Evolutionary conservation across 768 basidiomycete species (phyloP).

Genomic region (Rhodotorula toruloides): DNA sequence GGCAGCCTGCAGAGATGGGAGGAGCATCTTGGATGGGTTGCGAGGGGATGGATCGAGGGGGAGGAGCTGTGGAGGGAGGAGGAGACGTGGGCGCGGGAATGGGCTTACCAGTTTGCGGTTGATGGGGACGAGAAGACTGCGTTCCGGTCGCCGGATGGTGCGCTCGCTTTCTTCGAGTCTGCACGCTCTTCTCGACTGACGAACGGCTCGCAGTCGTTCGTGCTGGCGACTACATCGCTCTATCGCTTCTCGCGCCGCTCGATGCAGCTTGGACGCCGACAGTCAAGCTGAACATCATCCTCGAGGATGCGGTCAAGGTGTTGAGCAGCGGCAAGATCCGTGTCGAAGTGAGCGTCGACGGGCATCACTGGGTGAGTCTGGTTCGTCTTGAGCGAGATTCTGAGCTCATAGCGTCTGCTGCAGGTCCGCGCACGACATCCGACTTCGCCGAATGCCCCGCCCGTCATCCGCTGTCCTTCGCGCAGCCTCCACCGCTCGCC

Average conservation of each 20-base stretch:
- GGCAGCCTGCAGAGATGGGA: conserved; percentile 20
- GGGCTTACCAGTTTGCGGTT: conserved; percentile 28
- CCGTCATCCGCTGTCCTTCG: background rate
- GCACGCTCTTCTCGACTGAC: background rate
- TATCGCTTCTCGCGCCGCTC: conserved; percentile 26
- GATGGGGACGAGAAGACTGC: conserved; percentile 34
- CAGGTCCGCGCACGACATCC: background rate
- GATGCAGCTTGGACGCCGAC: conserved; percentile 11
- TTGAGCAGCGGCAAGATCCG: background rate
- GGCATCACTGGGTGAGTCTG: conserved; percentile 26
- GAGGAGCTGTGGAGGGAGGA: conserved; percentile 14
- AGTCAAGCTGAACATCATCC: conserved; percentile 1
- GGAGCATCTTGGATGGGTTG: conserved; percentile 7
- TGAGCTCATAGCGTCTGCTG: too few relatives aligned
- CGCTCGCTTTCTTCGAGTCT: background rate
- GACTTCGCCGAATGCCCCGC: background rate
- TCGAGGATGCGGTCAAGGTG: conserved; percentile 25
- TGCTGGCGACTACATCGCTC: conserved; percentile 33
- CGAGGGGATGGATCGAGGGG: conserved; percentile 19
- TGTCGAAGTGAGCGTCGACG: conserved; percentile 30
- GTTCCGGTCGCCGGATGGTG: conserved; percentile 35
- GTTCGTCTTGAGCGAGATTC: too few relatives aligned
- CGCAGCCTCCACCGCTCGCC: background rate
- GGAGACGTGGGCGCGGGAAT: conserved; percentile 22
- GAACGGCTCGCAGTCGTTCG: conserved; percentile 1